Evolutionary conservation across 176 grass and related monocot species (phyloP).

Genomic region (Aechmea fasciata): DNA sequence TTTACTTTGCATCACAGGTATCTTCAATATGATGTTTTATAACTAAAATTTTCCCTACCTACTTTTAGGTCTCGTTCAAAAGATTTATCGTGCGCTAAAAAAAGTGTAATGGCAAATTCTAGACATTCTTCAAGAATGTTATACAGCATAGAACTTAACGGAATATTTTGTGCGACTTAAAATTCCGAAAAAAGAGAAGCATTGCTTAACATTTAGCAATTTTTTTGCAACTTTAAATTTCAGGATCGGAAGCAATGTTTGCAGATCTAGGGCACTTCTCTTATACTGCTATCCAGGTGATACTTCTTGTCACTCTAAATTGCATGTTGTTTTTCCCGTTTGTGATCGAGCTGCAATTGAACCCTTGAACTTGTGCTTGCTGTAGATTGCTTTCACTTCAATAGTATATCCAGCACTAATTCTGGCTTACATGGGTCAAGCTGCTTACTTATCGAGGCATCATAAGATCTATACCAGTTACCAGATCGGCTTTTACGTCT

Average conservation of each 20-base stretch:
- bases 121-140: background rate
- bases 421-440: constrained; percentile 98
- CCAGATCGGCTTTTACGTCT: constrained; percentile 90
- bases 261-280: constrained; percentile 98
- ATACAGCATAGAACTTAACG: background rate
- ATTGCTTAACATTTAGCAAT: background rate
- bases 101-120: background rate
- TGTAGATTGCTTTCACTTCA: constrained; percentile 86
- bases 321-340: constrained; percentile 3
- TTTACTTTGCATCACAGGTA: constrained; percentile 96
- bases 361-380: background rate
- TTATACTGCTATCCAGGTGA: constrained; percentile 88
- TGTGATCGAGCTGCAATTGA: constrained; percentile 11
- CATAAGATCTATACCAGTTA: constrained; percentile 65
- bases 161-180: background rate
- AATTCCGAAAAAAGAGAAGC: background rate
- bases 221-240: background rate
- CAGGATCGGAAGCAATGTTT: constrained; percentile 99
- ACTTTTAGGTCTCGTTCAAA: background rate
- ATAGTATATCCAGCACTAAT: constrained; percentile 87
- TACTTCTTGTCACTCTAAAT: background rate
- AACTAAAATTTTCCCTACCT: background rate
- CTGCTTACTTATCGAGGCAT: constrained; percentile 87
- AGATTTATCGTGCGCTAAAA: background rate
- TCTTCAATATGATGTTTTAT: constrained; percentile 10